Evolutionary conservation across 2,329 filamentous ascomycete species (phyloP).

Genomic region (Hymenoscyphus fraxineus): DNA sequence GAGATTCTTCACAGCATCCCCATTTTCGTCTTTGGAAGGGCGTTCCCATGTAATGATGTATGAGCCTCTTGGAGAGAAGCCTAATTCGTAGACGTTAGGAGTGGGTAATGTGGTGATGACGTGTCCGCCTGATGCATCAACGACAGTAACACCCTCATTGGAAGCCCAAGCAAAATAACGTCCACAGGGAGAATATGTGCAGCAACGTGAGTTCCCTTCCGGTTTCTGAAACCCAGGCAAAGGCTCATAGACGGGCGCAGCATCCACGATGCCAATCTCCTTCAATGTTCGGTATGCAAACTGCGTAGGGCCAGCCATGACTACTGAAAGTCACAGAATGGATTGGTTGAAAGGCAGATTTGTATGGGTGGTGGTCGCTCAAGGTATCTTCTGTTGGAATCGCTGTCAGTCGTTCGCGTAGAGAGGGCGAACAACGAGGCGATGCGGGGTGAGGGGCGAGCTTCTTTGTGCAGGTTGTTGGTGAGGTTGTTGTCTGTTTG

Average conservation of each 20-base stretch:
- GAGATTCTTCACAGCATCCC: constrained; percentile 91
- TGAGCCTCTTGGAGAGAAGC: constrained; percentile 87
- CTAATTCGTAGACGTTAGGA: constrained; percentile 86
- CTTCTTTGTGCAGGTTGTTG: constrained; percentile 16
- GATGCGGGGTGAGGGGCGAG: constrained; percentile 9
- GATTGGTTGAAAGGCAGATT: constrained; percentile 26
- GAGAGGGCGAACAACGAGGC: constrained; percentile 8
- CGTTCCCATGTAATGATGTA: constrained; percentile 98
- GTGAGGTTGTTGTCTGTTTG: constrained; percentile 4
- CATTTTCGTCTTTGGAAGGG: constrained; percentile 84
- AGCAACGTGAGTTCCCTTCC: constrained; percentile 92
- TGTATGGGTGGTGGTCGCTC: constrained; percentile 21
- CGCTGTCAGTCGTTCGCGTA: constrained; percentile 17
- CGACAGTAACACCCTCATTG: constrained; percentile 77
- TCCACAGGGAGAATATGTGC: constrained; percentile 91
- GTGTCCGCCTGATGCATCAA: constrained; percentile 75
- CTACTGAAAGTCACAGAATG: constrained; percentile 75
- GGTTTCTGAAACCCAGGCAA: constrained; percentile 81
- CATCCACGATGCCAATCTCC: constrained; percentile 90
- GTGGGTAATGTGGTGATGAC: constrained; percentile 72
- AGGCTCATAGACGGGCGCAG: constrained; percentile 80
- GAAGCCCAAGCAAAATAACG: constrained; percentile 95
- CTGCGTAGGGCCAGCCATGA: constrained; percentile 90
- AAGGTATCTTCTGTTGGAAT: background rate
- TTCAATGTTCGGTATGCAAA: constrained; percentile 97